Evolutionary conservation across 2,329 filamentous ascomycete genomes (phyloP), one percentile per base, ranked within the genome.

Genomic region (Alternaria tenuissima): DNA sequence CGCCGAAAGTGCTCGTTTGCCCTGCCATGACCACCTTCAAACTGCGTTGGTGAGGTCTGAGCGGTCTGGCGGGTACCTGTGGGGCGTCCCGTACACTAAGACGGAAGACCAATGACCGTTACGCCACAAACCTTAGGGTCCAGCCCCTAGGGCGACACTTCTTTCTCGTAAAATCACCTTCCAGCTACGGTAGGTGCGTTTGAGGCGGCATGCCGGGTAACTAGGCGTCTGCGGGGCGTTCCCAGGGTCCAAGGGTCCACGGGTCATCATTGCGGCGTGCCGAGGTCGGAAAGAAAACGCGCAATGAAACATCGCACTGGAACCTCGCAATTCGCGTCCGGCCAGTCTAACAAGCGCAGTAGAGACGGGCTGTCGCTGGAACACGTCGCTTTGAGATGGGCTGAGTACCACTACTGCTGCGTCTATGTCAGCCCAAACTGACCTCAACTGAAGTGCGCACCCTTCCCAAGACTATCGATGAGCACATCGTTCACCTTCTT

Each of bases 361-460:
- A 14, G 1, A n/a, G 1, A 36, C 14, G 5, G 12, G 1, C 0
- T 6, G 32, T 36, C 32, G 14, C 32, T 36, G 1, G 4, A 3
- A 16, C 5, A 16, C 32, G 1, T 36, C 14, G 12, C 14, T 16
- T 16, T 12, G 32, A 16, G 0, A 16, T 1, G 1, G 0, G 32
- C 32, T 16, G 14, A 36, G 14, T 16, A 3, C 12, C 32, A 16
- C 6, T 16, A 16, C 36, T 30, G 28, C 1, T 9, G 28, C 28
- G 9, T 30, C 28, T 12, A 30, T 2, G 11, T 11, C 9, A 30
- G 1, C 28, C 11, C 28, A 11, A 5, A 30, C 28, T 30, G 28
- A 30, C 8, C 28, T 11, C 28, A n/a, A n/a, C 36, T 38, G 36
- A 4, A 7, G 7, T 38, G 36, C 16, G 36, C 36, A 38, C 16